Conservation (phyloP, 768 basidiomycete species). For the Leccinellum albellum region DNA sequence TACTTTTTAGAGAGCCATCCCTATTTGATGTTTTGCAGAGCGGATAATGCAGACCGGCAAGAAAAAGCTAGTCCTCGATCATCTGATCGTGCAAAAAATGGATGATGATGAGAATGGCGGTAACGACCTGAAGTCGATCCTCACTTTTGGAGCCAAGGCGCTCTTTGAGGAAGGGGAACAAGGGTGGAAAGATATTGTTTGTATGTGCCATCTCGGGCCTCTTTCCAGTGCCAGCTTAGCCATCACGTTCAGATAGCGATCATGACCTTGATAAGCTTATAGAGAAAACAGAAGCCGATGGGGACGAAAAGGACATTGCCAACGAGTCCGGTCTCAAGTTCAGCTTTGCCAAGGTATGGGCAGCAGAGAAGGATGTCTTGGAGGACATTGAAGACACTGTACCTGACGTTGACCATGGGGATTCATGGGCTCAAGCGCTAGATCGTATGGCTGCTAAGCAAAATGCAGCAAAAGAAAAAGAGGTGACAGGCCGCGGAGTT, state of each 20-base stretch:
- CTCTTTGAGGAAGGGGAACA: conserved; percentile 68
- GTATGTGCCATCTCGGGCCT: conserved; percentile 36
- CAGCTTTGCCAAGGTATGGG: conserved; percentile 91
- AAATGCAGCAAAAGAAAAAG: conserved; percentile 41
- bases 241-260: conserved; percentile 55
- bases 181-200: conserved; percentile 61
- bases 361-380: conserved; percentile 66
- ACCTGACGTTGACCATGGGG: conserved; percentile 46
- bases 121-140: conserved; percentile 83
- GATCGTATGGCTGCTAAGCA: conserved; percentile 44
- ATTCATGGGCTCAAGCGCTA: conserved; percentile 82
- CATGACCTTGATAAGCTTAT: conserved; percentile 84
- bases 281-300: conserved; percentile 76
- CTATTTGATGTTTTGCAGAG: conserved; percentile 45
- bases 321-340: conserved; percentile 62
- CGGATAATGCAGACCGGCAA: conserved; percentile 91
- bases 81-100: conserved; percentile 95
- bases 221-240: neutral
- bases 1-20: neutral
- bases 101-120: conserved; percentile 73
- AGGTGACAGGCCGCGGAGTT: conserved; percentile 67
- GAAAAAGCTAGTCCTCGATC: conserved; percentile 91
- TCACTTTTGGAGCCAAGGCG: conserved; percentile 84
- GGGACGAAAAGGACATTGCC: conserved; percentile 47
- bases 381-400: conserved; percentile 62